A percentile compares a stretch with the other conserved stretches of the same genome.
These are phyloP conservation scores for Aspergillus caelatus DNA, from an alignment of 2,329 filamentous ascomycete genomes.

Conservation along the genomic window DNA sequence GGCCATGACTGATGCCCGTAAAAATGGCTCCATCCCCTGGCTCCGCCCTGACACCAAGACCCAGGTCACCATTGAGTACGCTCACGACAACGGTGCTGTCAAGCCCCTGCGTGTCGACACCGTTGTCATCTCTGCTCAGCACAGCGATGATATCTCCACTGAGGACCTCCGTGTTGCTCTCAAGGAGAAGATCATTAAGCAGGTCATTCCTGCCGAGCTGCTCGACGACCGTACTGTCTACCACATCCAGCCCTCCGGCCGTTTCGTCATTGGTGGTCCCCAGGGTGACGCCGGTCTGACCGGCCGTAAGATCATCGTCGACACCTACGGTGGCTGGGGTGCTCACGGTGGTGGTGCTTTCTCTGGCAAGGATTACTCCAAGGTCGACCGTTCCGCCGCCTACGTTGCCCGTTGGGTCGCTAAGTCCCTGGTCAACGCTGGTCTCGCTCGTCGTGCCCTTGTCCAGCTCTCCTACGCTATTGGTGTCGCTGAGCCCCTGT, in stretches of 20 bases:
- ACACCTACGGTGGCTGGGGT: constrained; percentile 99
- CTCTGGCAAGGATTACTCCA: constrained; percentile 99
- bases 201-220: constrained; percentile 88
- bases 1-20: constrained; percentile 87
- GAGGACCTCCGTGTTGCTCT: constrained; percentile 94
- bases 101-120: constrained; percentile 92
- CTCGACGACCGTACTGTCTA: constrained; percentile 92
- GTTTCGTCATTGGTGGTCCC: constrained; percentile 98
- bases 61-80: constrained; percentile 98
- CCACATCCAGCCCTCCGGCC: constrained; percentile 98
- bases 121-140: constrained; percentile 94
- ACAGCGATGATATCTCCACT: constrained; percentile 83
- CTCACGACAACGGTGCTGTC: constrained; percentile 89
- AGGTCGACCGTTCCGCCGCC: constrained; percentile 97
- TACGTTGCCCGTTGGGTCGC: constrained; percentile 98
- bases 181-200: constrained; percentile 95
- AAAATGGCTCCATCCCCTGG: constrained; percentile 87
- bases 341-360: constrained; percentile 99
- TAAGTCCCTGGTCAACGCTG: constrained; percentile 91
- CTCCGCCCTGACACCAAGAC: constrained; percentile 99
- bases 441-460: constrained; percentile 86
- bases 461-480: constrained; percentile 99
- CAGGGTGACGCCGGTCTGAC: constrained; percentile 99
- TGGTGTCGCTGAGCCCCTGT: constrained; percentile 95
- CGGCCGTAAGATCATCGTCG: constrained; percentile 98